These are phyloP conservation scores for Cryptococcus sp. DNA, from an alignment of 1,284 basidiomycete species.

Conservation along the genomic window DNA sequence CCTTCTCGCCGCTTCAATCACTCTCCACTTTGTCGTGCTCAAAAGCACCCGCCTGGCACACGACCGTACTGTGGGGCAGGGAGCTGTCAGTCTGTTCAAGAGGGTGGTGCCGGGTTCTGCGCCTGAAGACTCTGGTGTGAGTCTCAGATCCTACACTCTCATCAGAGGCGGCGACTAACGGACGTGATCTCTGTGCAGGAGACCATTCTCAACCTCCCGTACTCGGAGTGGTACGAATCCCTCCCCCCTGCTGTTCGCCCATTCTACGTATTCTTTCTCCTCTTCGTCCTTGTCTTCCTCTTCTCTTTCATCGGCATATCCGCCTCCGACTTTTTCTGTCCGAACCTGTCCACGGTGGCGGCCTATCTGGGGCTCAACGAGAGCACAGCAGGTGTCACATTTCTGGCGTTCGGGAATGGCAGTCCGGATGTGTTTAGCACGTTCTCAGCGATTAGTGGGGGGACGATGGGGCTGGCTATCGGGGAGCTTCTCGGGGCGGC, in stretches of 20 bases:
- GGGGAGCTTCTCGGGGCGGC: constrained; percentile 95
- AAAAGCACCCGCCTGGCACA: constrained; percentile 12
- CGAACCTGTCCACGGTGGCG: constrained; percentile 83
- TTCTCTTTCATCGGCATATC: constrained; percentile 76
- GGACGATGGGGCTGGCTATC: constrained; percentile 84
- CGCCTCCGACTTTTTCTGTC: constrained; percentile 92
- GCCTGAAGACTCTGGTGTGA: neutral
- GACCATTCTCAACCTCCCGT: constrained; percentile 28
- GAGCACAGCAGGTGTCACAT: constrained; percentile 86
- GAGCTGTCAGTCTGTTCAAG: neutral
- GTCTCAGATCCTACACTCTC: neutral
- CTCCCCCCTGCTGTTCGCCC: constrained; percentile 24
- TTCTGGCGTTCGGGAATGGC: constrained; percentile 90
- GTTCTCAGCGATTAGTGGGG: constrained; percentile 82
- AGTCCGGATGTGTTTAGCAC: constrained; percentile 92
- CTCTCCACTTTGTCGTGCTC: constrained; percentile 28
- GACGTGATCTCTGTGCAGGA: neutral
- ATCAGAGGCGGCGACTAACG: neutral
- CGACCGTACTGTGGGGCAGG: constrained; percentile 1
- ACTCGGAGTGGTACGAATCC: constrained; percentile 30
- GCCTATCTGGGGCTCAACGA: constrained; percentile 78
- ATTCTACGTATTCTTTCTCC: constrained; percentile 33
- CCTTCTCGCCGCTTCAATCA: constrained; percentile 28
- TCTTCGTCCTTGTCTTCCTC: constrained; percentile 55
- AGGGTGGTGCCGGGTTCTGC: neutral